A percentile compares a stretch with the other conserved stretches of the same genome.
Conservation (phyloP, 1,284 basidiomycete genomes). For the Papiliotrema laurentii region DNA sequence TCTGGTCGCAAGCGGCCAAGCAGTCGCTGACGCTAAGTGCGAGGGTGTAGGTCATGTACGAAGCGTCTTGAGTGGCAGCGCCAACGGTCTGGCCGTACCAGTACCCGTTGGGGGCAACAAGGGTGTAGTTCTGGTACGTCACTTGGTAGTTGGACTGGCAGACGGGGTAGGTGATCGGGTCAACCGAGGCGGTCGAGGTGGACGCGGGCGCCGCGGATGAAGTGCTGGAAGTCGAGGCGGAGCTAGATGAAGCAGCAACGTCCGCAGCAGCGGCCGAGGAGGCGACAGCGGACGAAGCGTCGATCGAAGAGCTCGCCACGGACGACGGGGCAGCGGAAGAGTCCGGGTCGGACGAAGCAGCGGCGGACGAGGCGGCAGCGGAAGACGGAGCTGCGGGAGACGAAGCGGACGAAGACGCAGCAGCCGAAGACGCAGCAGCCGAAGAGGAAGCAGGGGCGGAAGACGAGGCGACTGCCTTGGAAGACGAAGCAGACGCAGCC, state of each 20-base stretch:
- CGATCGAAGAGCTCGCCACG: neutral
- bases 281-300: neutral
- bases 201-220: neutral
- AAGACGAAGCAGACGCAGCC: conserved; percentile 42
- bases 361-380: conserved; percentile 1
- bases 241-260: conserved; percentile 4
- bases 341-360: neutral
- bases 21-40: conserved; percentile 23
- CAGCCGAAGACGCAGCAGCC: neutral
- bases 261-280: neutral
- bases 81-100: conserved; percentile 26
- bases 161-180: neutral
- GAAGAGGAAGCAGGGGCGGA: conserved; percentile 1
- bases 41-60: conserved; percentile 36
- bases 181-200: conserved; percentile 1
- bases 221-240: neutral
- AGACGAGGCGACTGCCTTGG: conserved; percentile 29
- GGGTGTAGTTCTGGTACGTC: conserved; percentile 19
- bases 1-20: conserved; percentile 23
- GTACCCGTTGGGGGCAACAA: conserved; percentile 25
- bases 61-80: conserved; percentile 24
- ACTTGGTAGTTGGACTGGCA: conserved; percentile 1
- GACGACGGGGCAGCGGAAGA: neutral
- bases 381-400: neutral
- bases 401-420: neutral